Base-by-base conservation (phyloP, 768 basidiomycete genomes). In the Lentinula boryana region DNA sequence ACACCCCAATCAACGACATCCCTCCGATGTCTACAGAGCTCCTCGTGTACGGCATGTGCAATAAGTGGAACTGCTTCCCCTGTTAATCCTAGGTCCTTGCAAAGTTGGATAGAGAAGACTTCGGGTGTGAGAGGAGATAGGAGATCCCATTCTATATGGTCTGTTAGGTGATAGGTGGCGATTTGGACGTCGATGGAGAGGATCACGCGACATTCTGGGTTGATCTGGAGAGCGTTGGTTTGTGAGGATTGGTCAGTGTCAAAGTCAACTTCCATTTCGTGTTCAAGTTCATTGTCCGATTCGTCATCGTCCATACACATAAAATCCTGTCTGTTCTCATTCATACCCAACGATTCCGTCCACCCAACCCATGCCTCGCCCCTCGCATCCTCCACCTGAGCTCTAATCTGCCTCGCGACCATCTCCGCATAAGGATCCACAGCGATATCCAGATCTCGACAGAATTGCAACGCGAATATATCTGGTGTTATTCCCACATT, bases 121-220 rank as follows among this genome's bases (percentile, higher is more conserved):
- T 96, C 90, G 1, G 96, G 96, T 0, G 93, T 95, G 40, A 98
- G 80, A 3, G 89, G 83, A 3, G 95, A 96, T 50, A 91, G 84
- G n/a, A 98, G 82, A 73, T 99, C 96, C 96, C 96, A 99, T 74
- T 99, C 97, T 65, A 99, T 94, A 69, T 95, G 91, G 75, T 99
- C 97, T 60, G 91, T 79, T 1, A 99, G 80, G 71, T 96, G 93
- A 70, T 94, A 81, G 51, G 88, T 91, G 23, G 88, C 92, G 69
- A 99, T 89, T 72, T 99, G 97, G 27, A 98, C 93, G 75, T 99
- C 97, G 69, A 99, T 93, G 93, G 97, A 55, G 27, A 50, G 52
- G 46, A 53, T 56, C 18, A 5, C 33, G 55, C 55, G 55, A 31
- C 55, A 56, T 41, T 56, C 55, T n/a, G 55, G 55, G 8, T 21